Percentiles rank a stretch among this genome's conserved stretches.
Conservation (phyloP, 2,329 filamentous ascomycete species). For the Trichoderma sp. region DNA sequence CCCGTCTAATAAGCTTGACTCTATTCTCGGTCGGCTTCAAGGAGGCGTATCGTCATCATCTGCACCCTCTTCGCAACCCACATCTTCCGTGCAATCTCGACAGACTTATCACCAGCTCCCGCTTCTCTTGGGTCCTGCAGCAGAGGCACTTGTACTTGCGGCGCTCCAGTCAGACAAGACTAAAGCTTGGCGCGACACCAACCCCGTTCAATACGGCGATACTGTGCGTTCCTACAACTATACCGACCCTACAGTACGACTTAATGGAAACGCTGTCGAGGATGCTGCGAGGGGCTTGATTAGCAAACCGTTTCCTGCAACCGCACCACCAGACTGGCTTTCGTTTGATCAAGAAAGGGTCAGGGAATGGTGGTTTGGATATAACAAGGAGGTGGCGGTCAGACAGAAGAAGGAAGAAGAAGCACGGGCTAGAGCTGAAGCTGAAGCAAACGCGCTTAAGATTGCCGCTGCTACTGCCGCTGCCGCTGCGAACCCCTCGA, state of each 20-base stretch:
- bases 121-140: constrained; percentile 35
- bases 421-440: constrained; percentile 37
- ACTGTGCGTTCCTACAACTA: constrained; percentile 41
- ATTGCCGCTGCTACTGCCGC: constrained; percentile 27
- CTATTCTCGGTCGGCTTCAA: constrained; percentile 42
- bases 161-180: constrained; percentile 48
- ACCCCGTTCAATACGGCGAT: constrained; percentile 39
- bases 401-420: constrained; percentile 44
- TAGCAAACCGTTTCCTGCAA: constrained; percentile 51
- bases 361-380: constrained; percentile 56
- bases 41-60: constrained; percentile 23
- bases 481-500: constrained; percentile 15
- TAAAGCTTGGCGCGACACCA: constrained; percentile 45
- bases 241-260: constrained; percentile 45
- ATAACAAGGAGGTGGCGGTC: constrained; percentile 42
- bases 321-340: constrained; percentile 55
- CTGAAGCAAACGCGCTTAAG: constrained; percentile 36
- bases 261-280: constrained; percentile 47
- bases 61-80: constrained; percentile 23
- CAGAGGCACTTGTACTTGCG: constrained; percentile 44
- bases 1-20: constrained; percentile 41
- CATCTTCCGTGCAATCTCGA: constrained; percentile 16
- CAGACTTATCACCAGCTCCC: constrained; percentile 32
- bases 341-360: constrained; percentile 47
- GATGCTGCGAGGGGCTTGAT: constrained; percentile 44